Evolutionary conservation across 345 rosid genomes (phyloP).

Genomic region (Ceriops tagal): DNA sequence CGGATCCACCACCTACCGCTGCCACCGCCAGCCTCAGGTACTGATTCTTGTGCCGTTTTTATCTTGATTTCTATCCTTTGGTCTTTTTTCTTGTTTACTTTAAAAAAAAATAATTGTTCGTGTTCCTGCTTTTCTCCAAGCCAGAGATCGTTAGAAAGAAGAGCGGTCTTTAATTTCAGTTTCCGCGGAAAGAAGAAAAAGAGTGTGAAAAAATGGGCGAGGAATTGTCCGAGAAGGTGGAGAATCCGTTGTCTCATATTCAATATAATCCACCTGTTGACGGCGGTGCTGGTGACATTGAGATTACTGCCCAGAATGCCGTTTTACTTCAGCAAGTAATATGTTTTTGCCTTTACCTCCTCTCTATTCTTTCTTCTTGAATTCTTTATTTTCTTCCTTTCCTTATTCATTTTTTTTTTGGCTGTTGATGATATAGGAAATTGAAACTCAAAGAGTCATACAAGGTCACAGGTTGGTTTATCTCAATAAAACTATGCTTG

Average conservation of each 20-base stretch:
- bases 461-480: slow-evolving; percentile 24
- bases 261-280: neutral
- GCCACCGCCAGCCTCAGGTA: too few species aligned
- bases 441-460: slow-evolving; percentile 29
- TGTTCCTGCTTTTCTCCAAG: too few species aligned
- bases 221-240: slow-evolving; percentile 5
- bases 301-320: slow-evolving; percentile 25
- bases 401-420: neutral
- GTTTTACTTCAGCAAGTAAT: slow-evolving; percentile 27
- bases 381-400: too few species aligned
- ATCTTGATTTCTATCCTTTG: too few species aligned
- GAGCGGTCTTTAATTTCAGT: too few species aligned
- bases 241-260: slow-evolving; percentile 2
- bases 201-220: slow-evolving; percentile 8
- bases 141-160: too few species aligned
- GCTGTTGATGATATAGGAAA: slow-evolving; percentile 19
- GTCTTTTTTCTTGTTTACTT: too few species aligned
- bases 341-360: neutral
- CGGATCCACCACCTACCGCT: too few species aligned
- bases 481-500: neutral
- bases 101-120: too few species aligned
- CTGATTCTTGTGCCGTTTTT: too few species aligned
- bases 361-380: neutral
- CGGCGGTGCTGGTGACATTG: slow-evolving; percentile 11
- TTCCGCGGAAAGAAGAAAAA: too few species aligned